These are phyloP conservation scores for Heimioporus sp. DNA, from an alignment of 768 basidiomycete species.

Conservation along the genomic window DNA sequence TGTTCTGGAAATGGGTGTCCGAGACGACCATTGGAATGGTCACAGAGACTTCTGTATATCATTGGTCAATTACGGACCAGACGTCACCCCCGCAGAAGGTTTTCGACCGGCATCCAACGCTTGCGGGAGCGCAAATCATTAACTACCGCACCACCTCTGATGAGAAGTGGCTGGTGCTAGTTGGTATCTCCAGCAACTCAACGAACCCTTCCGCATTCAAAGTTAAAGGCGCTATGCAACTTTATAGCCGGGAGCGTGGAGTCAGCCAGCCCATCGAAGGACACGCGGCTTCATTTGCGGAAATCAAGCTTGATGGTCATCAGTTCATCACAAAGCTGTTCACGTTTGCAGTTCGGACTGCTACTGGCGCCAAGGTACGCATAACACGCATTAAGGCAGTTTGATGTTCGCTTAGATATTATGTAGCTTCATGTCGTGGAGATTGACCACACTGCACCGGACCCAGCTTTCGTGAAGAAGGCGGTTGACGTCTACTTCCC, in stretches of 20 bases:
- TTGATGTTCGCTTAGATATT: conserved; percentile 7
- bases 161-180: conserved; percentile 96
- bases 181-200: conserved; percentile 91
- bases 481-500: conserved; percentile 99
- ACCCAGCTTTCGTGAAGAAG: conserved; percentile 94
- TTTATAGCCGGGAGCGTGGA: conserved; percentile 89
- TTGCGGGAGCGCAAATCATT: conserved; percentile 94
- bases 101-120: conserved; percentile 95
- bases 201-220: conserved; percentile 96
- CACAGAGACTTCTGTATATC: conserved; percentile 89
- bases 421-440: conserved; percentile 93
- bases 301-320: conserved; percentile 87
- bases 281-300: conserved; percentile 95
- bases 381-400: background rate
- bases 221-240: conserved; percentile 97
- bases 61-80: conserved; percentile 80
- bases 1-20: conserved; percentile 99
- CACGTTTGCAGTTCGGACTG: conserved; percentile 92
- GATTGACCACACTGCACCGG: conserved; percentile 92
- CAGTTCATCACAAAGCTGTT: conserved; percentile 87
- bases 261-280: conserved; percentile 99
- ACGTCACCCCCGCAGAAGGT: conserved; percentile 86
- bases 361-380: conserved; percentile 94
- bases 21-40: conserved; percentile 92
- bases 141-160: conserved; percentile 93